phyloP scores from a whole-genome alignment of 1,284 basidiomycete genomes.

The Waitea zeae region DNA sequence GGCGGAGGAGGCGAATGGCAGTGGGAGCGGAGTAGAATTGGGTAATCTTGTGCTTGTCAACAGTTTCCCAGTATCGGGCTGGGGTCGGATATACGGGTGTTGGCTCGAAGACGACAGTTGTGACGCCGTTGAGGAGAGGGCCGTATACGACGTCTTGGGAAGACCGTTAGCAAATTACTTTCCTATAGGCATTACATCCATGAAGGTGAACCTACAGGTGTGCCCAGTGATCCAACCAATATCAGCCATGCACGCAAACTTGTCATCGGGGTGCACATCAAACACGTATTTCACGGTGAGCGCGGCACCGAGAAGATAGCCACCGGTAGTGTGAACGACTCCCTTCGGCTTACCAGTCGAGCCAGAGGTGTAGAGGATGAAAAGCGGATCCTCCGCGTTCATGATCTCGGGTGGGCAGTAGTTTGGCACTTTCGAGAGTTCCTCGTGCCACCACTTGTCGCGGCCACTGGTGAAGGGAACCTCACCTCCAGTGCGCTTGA shows the following conservation, averaged over 20 bases:
- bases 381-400: slow-evolving; percentile 85
- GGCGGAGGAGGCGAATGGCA: slow-evolving; percentile 82
- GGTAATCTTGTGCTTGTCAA: slow-evolving; percentile 86
- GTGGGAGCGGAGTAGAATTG: slow-evolving; percentile 92
- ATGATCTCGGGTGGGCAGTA: slow-evolving; percentile 86
- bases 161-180: slow-evolving; percentile 17
- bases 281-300: slow-evolving; percentile 95
- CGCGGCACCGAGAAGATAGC: slow-evolving; percentile 81
- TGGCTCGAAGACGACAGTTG: slow-evolving; percentile 91
- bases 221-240: slow-evolving; percentile 99
- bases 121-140: slow-evolving; percentile 80
- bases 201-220: slow-evolving; percentile 38
- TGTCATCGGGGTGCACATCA: slow-evolving; percentile 85
- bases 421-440: slow-evolving; percentile 65
- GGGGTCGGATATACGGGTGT: slow-evolving; percentile 96
- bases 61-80: slow-evolving; percentile 93
- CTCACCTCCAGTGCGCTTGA: slow-evolving; percentile 75
- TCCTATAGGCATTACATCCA: slow-evolving; percentile 2
- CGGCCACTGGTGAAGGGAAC: slow-evolving; percentile 76
- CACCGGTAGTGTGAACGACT: slow-evolving; percentile 90
- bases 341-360: slow-evolving; percentile 97
- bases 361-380: slow-evolving; percentile 95
- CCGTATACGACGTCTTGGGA: slow-evolving; percentile 99
- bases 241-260: slow-evolving; percentile 97
- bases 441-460: slow-evolving; percentile 97